Evolutionary conservation across 306 rosid species (phyloP).

Genomic region (Sicyos baderoa): DNA sequence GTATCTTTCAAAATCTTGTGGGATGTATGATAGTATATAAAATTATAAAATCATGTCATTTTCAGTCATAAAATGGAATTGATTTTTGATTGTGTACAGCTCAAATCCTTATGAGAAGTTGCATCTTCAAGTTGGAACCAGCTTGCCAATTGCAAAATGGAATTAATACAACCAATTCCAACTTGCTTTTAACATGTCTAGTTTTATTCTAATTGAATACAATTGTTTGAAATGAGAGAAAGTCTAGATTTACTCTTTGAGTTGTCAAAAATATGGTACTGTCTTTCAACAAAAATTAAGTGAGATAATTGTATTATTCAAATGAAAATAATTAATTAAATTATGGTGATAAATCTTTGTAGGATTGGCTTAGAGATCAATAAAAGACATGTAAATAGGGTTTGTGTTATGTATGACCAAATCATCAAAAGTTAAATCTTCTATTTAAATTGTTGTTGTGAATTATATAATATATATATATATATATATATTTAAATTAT

Average conservation of each 20-base stretch:
- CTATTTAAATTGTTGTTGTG: no score
- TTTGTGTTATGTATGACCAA: no score
- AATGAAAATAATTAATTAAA: not conserved
- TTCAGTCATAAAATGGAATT: not conserved
- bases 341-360: no score
- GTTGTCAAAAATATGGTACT: not conserved
- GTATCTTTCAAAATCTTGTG: not conserved
- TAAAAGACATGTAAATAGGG: no score
- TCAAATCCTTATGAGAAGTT: not conserved
- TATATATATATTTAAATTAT: no score
- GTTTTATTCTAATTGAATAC: not conserved
- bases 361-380: no score
- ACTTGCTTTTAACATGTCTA: slow-evolving; percentile 4
- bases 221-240: not conserved
- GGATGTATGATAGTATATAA: not conserved
- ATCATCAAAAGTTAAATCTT: no score
- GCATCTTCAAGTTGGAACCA: slow-evolving; percentile 17
- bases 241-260: not conserved
- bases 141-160: slow-evolving; percentile 12
- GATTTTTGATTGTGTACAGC: slow-evolving; percentile 2
- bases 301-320: not conserved
- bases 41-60: not conserved
- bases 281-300: not conserved
- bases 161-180: slow-evolving; percentile 11
- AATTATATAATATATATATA: no score